A percentile compares a stretch with the other conserved stretches of the same genome.
Evolutionary conservation across 768 basidiomycete species (phyloP).

Genomic region (Russula sp.): DNA sequence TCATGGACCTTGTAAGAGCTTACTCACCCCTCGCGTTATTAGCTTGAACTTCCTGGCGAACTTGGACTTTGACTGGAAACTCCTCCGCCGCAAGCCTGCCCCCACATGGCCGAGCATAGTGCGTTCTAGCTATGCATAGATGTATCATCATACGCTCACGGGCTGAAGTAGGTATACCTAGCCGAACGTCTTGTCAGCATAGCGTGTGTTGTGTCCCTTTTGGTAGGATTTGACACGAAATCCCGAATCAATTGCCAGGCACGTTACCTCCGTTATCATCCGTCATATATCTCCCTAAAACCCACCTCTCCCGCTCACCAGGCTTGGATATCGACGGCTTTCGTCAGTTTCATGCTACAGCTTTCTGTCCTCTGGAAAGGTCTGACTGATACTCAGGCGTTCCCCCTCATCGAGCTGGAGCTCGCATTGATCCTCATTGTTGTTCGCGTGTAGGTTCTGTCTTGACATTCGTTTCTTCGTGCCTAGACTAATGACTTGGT

Average conservation of each 20-base stretch:
- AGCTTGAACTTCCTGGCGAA: conserved; percentile 4
- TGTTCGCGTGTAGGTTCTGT: conserved; percentile 3
- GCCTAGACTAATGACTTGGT: background rate
- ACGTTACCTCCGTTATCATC: background rate
- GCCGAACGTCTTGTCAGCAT: conserved; percentile 1
- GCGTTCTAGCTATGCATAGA: background rate
- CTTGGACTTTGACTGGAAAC: conserved; percentile 9
- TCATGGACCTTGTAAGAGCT: background rate
- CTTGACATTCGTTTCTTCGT: too few species aligned
- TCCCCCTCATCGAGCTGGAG: conserved; percentile 2
- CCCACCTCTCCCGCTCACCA: background rate
- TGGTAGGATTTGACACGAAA: background rate
- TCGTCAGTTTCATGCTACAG: background rate
- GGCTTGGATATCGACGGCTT: conserved; percentile 7
- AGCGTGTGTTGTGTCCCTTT: conserved; percentile 1
- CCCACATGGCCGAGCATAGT: conserved; percentile 1
- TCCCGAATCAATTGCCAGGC: conserved; percentile 4
- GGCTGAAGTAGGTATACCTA: background rate
- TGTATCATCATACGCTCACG: background rate
- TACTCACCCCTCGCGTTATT: background rate
- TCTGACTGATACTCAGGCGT: background rate
- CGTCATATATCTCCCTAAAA: background rate
- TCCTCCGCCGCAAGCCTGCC: background rate
- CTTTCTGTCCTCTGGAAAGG: background rate
- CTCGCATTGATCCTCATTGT: conserved; percentile 1